Conservation (phyloP, 225 moss, liverwort and hornwort genomes). For the Ulota crispa region DNA sequence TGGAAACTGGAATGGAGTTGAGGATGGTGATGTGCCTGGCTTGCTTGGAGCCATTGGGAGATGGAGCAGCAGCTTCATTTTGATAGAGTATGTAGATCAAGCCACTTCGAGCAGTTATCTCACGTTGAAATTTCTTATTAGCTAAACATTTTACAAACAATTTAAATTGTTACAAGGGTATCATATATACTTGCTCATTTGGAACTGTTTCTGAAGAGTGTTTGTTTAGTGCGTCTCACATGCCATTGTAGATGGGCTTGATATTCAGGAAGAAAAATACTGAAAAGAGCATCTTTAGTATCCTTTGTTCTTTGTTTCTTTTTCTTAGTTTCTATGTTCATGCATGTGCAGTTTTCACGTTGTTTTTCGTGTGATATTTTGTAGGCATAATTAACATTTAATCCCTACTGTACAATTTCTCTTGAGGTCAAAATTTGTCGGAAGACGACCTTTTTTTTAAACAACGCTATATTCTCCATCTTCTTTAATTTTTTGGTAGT, state of each 20-base stretch:
- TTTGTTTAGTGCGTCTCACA: neutral
- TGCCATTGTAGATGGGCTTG: too few species aligned
- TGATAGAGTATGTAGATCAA: constrained; percentile 17
- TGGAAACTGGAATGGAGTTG: constrained; percentile 14
- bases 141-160: constrained; percentile 5
- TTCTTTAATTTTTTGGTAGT: too few species aligned
- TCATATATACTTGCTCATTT: neutral
- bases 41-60: constrained; percentile 4
- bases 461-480: too few species aligned
- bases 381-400: too few species aligned
- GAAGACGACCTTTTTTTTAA: too few species aligned
- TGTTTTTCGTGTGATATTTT: too few species aligned
- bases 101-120: neutral
- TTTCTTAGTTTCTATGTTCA: too few species aligned
- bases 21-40: constrained; percentile 15
- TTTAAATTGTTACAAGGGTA: neutral
- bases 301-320: too few species aligned
- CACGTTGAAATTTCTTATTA: constrained; percentile 9
- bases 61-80: constrained; percentile 16
- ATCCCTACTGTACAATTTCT: too few species aligned
- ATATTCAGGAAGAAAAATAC: neutral
- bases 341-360: too few species aligned
- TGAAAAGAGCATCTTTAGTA: too few species aligned
- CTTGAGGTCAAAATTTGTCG: too few species aligned
- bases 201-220: neutral